Conservation (phyloP, 805 yeast genomes). For the Ogataea methylovora region DNA sequence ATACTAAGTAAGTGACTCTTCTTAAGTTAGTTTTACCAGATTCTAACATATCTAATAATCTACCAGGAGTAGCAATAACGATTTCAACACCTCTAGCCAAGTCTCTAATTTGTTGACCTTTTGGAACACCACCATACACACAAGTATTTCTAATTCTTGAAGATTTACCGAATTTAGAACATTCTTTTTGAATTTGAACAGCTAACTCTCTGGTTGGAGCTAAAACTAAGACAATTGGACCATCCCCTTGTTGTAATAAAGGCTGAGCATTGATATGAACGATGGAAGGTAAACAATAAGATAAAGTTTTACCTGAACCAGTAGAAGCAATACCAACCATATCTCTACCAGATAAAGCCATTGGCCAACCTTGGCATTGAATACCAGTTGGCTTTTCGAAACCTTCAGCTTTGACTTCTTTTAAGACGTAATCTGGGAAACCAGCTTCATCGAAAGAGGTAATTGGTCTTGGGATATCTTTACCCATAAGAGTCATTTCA, state of each 20-base stretch:
- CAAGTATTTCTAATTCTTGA: constrained; percentile 95
- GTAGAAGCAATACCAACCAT: constrained; percentile 99
- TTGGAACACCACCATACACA: constrained; percentile 99
- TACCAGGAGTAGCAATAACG: constrained; percentile 97
- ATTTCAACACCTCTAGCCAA: constrained; percentile 93
- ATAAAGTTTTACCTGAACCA: constrained; percentile 97
- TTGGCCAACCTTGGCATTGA: constrained; percentile 99
- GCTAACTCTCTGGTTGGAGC: constrained; percentile 99
- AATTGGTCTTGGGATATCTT: constrained; percentile 90
- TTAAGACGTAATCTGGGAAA: constrained; percentile 88
- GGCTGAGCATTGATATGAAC: constrained; percentile 99
- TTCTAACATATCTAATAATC: constrained; percentile 96
- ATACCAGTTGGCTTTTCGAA: constrained; percentile 93
- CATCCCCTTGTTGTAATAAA: constrained; percentile 86
- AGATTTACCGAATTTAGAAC: constrained; percentile 86
- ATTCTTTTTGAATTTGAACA: constrained; percentile 93
- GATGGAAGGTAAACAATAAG: constrained; percentile 94
- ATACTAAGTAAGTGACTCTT: constrained; percentile 93
- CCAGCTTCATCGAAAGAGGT: constrained; percentile 94
- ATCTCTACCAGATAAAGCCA: constrained; percentile 98
- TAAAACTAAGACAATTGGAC: constrained; percentile 90
- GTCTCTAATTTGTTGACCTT: constrained; percentile 96
- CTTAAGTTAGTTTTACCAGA: constrained; percentile 88
- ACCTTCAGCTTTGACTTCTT: constrained; percentile 85
- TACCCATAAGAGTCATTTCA: constrained; percentile 82